Conservation (phyloP, 2,329 filamentous ascomycete species). For the Diplodia seriata region DNA sequence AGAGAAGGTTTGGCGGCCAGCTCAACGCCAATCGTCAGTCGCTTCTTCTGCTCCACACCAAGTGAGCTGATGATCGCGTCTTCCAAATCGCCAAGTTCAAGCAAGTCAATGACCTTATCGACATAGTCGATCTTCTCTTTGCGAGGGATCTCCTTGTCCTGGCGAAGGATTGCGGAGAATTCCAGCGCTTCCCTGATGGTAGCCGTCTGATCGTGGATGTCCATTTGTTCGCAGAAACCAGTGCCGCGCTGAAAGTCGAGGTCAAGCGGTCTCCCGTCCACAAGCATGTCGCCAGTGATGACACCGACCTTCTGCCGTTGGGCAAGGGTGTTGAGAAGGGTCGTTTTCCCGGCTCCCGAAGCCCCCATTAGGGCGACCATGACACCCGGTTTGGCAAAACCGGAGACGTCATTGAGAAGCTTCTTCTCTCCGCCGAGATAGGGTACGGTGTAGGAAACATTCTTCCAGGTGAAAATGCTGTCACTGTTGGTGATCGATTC, state of each 20-base stretch:
- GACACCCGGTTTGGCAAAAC: conserved; percentile 72
- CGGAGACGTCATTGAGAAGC: conserved; percentile 69
- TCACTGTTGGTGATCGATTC: conserved; percentile 48
- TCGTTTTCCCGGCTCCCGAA: conserved; percentile 76
- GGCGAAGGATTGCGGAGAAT: conserved; percentile 75
- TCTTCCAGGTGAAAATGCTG: conserved; percentile 49
- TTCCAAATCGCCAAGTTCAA: conserved; percentile 74
- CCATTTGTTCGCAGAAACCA: conserved; percentile 86
- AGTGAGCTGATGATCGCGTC: conserved; percentile 82
- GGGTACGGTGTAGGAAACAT: conserved; percentile 72
- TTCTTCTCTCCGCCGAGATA: conserved; percentile 68
- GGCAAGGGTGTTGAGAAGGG: conserved; percentile 80
- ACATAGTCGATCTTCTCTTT: conserved; percentile 40
- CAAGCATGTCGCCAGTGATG: conserved; percentile 62
- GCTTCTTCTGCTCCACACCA: conserved; percentile 82
- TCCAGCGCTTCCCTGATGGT: conserved; percentile 80
- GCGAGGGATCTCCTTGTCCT: conserved; percentile 49
- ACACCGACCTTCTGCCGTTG: conserved; percentile 63
- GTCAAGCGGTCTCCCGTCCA: conserved; percentile 67
- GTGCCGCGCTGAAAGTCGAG: conserved; percentile 69
- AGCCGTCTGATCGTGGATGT: conserved; percentile 79
- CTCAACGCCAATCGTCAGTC: conserved; percentile 79
- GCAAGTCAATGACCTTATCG: conserved; percentile 74
- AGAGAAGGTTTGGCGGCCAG: conserved; percentile 81
- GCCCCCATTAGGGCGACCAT: conserved; percentile 84